A percentile compares a stretch with the other conserved stretches of the same genome.
These are phyloP conservation scores for Dictyostelium citrinum DNA, from an alignment of 78 protist genomes.

Conservation along the genomic window DNA sequence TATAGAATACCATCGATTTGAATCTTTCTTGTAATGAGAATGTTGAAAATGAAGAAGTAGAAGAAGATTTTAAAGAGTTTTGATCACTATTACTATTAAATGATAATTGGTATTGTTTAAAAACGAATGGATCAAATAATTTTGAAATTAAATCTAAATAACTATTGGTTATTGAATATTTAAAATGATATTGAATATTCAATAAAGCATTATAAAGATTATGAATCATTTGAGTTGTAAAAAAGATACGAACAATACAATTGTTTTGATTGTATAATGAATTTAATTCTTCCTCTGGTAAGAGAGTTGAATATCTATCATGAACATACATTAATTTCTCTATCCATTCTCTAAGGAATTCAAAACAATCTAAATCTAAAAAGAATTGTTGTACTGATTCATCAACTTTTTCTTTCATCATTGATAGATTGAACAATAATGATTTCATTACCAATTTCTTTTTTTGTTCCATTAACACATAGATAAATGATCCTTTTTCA, in stretches of 20 bases:
- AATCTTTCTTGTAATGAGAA: neutral
- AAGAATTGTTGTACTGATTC: neutral
- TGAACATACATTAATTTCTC: slow-evolving; percentile 1
- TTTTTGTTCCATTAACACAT: neutral
- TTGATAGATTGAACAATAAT: neutral
- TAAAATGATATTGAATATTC: neutral
- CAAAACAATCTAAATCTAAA: neutral
- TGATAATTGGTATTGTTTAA: neutral
- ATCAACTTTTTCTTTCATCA: neutral
- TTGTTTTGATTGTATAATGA: neutral
- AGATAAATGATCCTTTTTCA: neutral
- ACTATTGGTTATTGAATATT: neutral
- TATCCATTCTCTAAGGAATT: neutral
- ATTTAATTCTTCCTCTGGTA: neutral
- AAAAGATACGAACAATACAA: neutral
- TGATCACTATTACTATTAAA: neutral
- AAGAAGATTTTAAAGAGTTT: neutral
- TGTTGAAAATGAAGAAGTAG: neutral
- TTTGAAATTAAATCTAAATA: neutral
- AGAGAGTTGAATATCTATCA: neutral
- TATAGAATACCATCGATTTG: neutral
- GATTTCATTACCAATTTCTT: neutral
- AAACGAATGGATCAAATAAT: neutral
- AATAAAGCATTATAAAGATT: neutral
- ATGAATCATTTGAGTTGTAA: neutral